Evolutionary conservation across 2,329 filamentous ascomycete species (phyloP), one percentile per base, ranked within the genome.

Genomic region (Penicillium palitans): DNA sequence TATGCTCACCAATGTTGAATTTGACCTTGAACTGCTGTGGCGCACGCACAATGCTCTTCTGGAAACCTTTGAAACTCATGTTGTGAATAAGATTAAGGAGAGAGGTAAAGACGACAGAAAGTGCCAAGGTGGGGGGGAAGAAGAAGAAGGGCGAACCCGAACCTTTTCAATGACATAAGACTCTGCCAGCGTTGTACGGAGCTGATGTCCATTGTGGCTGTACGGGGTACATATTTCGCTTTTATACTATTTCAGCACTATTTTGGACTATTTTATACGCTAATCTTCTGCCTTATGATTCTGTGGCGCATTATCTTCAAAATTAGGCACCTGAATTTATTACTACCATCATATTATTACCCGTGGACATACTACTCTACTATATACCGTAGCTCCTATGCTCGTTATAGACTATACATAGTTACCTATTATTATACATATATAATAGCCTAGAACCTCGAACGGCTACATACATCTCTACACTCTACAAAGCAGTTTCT

Each of bases 1-100:
- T 96, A 74, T 93, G 85, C 69, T 98, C 95, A 75, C 95, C 95
- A 68, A 98, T 87, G 74, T 97, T 98, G 82, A 99, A 97, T 70
- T 87, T 91, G 70, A 88, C 83, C 77, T 93, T 96, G 82, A 99
- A 84, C 70, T 88, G 87, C 84, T 99, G 95, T 67, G 95, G 95
- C 72, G 93, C 93, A 79, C 95, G 87, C 63, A 86, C 85, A 73
- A 96, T 82, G 81, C 89, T 89, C 83, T 97, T 98, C 76, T 90
- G 87, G 72, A 99, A 91, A 71, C 95, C 95, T 79, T 95, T 96
- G 84, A 96, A 93, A 85, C 93, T 97, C 95, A 99, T 98, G 73
- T 70, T 67, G 62, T 52, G 58, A 31, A 51, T 35, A 17, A 13
- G 54, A 54, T 39, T 17, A 46, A 40, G 54, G 41, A 45, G 41